Base-by-base conservation (phyloP, 179 eudicot genomes). In the Spergularia azorica region DNA sequence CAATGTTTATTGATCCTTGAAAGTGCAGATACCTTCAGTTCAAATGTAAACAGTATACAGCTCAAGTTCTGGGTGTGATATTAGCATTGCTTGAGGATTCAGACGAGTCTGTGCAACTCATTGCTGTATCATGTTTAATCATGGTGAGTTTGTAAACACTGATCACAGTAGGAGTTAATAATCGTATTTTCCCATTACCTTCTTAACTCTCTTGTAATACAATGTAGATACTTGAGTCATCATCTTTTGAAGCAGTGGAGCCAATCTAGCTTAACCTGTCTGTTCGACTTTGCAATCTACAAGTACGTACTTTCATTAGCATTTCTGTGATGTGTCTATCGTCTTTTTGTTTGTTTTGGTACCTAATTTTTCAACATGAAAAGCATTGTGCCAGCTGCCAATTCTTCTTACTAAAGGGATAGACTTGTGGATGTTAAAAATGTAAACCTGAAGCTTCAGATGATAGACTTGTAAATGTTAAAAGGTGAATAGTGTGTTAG, bases 31-130 rank as follows among this genome's bases (percentile, higher is more conserved):
- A 87, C 97, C 99, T 76, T 84, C 93, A 36, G 78, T 84, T 82
- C 91, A 91, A 84, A 87, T 87, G n/a, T 63, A 81, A 80, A 71
- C 86, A 77, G 50, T 94, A 94, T 76, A 86, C 96, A n/a, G 75
- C 87, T 77, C 92, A 92, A 84, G 90, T 96, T 67, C 94, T 95
- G 74, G 97, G 94, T 51, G 99, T 94, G 64, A 87, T 94, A 83
- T 76, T 94, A 77, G 99, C 97, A 79, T 84, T 96, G 84, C 97
- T 95, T 56, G 98, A 94, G 83, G 99, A 96, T 78, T 75, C 86
- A 17, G 97, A 96, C 79, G 99, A 92, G 80, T 81, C 91, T 55
- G 98, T 96, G 76, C 98, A 96, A 82, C 85, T 88, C 57, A 96
- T 96, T 85, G 91, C 98, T 64, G 95, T 92, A 66, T 86, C 92